Base-by-base conservation (phyloP, 371 early-diverging fungal species). In the Ecytonucleospora hepatopenaei region DNA sequence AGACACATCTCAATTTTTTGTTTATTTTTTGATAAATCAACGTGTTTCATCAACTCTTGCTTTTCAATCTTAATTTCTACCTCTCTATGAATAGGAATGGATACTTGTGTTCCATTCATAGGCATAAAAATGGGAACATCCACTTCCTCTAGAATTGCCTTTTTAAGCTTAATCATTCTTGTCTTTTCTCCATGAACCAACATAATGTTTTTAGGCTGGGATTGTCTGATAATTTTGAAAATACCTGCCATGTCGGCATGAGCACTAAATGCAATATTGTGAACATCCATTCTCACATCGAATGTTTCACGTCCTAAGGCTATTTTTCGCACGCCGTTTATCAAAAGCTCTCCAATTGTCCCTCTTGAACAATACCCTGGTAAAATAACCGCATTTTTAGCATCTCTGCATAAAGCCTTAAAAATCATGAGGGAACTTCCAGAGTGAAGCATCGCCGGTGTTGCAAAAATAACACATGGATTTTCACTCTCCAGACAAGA, bases 161-260 rank as follows among this genome's bases (percentile, higher is more conserved):
- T 61, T 66, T 89, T 87, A 48, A 97, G 76, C 40, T 83, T 83
- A 16, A 83, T 84, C 94, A 96, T 95, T 61, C 88, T 86, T 5
- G 78, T 77, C 73, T 86, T 86, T 71, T 95, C 96, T 1, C 98
- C 98, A 71, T 97, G 98, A 0, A 97, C 96, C n/a, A 97, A 80
- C 28, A 96, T 87, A 0, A 97, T 92, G 79, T 94, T 88, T 27
- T 84, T 82, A 5, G 96, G 92, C 48, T 85, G 84, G 34, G 89
- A 90, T 78, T 90, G 90, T 0, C 86, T 84, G 57, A 97, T 88
- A 31, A 97, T 80, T 78, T 90, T 88, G 85, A 95, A 83, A 62
- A 97, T 94, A 5, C 98, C 98, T 76, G 90, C 90, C 2, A 91
- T 88, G 76, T 97, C 98, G 0, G 98, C 94, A 59, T 97, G 98